Evolutionary conservation across 1,139 yeast species (phyloP).

Genomic region (Geotrichum candidum): DNA sequence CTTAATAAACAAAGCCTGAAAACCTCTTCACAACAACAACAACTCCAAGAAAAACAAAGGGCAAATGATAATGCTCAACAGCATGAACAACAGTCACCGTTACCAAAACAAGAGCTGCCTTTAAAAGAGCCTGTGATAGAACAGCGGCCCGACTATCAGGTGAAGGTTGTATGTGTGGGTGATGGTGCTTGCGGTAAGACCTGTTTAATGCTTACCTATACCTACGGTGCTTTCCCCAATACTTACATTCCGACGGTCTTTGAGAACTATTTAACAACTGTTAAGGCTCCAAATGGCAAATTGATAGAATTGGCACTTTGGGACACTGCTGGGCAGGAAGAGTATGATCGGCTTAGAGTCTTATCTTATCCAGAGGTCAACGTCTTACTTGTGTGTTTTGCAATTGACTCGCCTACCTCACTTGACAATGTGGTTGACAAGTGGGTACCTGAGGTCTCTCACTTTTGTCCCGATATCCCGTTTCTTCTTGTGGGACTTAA

Average conservation of each 20-base stretch:
- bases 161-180: conserved; percentile 67
- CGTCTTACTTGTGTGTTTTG: conserved; percentile 66
- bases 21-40: not conserved
- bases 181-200: conserved; percentile 97
- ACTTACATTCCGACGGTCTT: conserved; percentile 85
- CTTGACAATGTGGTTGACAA: conserved; percentile 68
- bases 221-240: conserved; percentile 67
- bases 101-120: not conserved
- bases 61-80: not conserved
- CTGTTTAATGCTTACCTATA: conserved; percentile 72
- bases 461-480: conserved; percentile 77
- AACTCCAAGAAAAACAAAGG: not conserved
- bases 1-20: not conserved
- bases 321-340: conserved; percentile 96
- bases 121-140: not conserved
- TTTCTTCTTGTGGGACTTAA: conserved; percentile 74
- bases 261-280: conserved; percentile 71
- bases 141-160: conserved; percentile 22
- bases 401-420: conserved; percentile 58
- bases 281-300: conserved; percentile 50
- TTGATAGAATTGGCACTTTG: conserved; percentile 66
- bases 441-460: conserved; percentile 84
- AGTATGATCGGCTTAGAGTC: conserved; percentile 78
- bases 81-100: not conserved
- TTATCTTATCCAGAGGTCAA: conserved; percentile 79